These are phyloP conservation scores for Emiliania huxleyi DNA, from an alignment of 78 protist species.

Conservation along the genomic window DNA sequence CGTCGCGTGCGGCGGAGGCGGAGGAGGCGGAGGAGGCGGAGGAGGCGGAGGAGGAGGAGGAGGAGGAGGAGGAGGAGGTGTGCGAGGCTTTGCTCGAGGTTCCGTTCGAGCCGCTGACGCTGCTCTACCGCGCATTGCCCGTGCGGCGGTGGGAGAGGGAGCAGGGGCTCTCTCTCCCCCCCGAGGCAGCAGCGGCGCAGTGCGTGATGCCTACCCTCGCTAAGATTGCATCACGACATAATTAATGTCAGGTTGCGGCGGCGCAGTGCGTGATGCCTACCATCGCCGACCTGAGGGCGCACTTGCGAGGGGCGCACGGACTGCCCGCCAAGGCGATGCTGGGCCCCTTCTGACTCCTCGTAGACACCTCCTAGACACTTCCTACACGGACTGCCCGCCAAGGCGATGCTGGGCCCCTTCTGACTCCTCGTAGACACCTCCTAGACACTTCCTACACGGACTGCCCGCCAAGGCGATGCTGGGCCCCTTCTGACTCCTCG, in stretches of 20 bases:
- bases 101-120: background rate
- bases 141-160: background rate
- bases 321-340: background rate
- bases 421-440: too few species aligned
- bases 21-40: too few species aligned
- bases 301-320: background rate
- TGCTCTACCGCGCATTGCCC: background rate
- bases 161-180: background rate
- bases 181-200: background rate
- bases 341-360: background rate
- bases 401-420: background rate
- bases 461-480: background rate
- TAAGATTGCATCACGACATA: too few species aligned
- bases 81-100: background rate
- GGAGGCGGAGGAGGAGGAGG: background rate
- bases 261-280: background rate
- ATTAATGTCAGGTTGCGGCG: background rate
- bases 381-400: background rate
- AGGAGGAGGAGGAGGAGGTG: background rate
- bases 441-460: too few species aligned
- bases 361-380: too few species aligned
- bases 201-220: background rate
- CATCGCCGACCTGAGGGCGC: background rate
- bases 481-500: too few species aligned
- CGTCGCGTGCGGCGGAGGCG: too few species aligned